Conservation (phyloP, 352 stramenopile genomes). For the Peronospora destructor region DNA sequence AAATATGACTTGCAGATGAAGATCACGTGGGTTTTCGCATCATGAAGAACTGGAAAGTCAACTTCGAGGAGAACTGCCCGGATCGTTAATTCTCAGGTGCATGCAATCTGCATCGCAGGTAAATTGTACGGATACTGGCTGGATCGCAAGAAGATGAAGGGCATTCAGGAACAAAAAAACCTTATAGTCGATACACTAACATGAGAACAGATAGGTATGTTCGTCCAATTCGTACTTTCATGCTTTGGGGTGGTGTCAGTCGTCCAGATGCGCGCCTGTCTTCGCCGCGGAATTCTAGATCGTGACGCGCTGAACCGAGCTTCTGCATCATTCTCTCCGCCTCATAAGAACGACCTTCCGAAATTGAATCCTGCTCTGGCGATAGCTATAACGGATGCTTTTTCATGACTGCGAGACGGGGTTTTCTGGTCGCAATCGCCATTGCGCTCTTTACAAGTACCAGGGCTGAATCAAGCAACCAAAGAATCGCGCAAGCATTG, state of each 20-base stretch:
- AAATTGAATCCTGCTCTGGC: neutral
- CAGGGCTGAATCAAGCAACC: neutral
- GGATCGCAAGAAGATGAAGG: too few relatives aligned
- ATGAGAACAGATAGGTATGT: conserved; percentile 3
- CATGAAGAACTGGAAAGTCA: too few relatives aligned
- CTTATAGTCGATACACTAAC: neutral
- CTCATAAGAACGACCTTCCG: conserved; percentile 10
- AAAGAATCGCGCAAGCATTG: conserved; percentile 7
- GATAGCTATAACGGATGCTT: conserved; percentile 38
- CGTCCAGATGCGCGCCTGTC: conserved; percentile 6
- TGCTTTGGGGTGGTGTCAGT: conserved; percentile 16
- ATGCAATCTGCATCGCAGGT: too few relatives aligned
- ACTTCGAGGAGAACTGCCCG: too few relatives aligned
- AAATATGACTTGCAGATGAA: too few relatives aligned
- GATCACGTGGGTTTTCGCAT: too few relatives aligned
- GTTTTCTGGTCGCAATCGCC: conserved; percentile 49
- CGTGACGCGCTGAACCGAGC: conserved; percentile 25
- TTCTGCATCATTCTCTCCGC: conserved; percentile 13
- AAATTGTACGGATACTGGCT: too few relatives aligned
- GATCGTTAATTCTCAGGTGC: too few relatives aligned
- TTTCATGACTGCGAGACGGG: conserved; percentile 30
- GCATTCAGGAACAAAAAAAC: conserved; percentile 1
- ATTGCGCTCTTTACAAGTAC: conserved; percentile 37
- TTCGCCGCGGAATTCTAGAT: conserved; percentile 26
- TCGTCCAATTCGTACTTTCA: conserved; percentile 26